Evolutionary conservation across 257 asterid species (phyloP).

Genomic region (Ilex asprella): DNA sequence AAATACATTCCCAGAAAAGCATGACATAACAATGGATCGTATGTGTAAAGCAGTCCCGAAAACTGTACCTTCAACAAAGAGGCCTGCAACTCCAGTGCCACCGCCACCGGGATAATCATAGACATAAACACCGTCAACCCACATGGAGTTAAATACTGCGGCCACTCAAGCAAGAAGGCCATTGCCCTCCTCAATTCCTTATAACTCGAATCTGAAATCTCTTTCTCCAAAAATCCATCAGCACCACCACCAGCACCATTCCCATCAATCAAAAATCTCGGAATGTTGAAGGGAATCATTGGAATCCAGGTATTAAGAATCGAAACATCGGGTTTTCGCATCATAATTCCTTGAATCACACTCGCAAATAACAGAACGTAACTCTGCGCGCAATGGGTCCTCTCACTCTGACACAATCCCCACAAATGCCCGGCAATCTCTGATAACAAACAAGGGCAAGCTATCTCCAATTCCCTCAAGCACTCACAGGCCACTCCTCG

Average conservation of each 20-base stretch:
- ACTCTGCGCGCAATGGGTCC: slow-evolving; percentile 78
- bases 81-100: slow-evolving; percentile 75
- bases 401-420: slow-evolving; percentile 73
- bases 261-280: slow-evolving; percentile 41
- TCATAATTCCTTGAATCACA: slow-evolving; percentile 40
- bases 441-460: slow-evolving; percentile 76
- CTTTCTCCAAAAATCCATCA: slow-evolving; percentile 10
- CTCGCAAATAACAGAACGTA: slow-evolving; percentile 58
- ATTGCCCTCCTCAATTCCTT: slow-evolving; percentile 78
- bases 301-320: slow-evolving; percentile 47
- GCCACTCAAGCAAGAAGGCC: slow-evolving; percentile 76
- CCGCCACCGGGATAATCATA: slow-evolving; percentile 58
- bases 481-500: slow-evolving; percentile 88
- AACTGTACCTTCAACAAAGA: slow-evolving; percentile 85
- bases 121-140: slow-evolving; percentile 72
- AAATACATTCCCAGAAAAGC: slow-evolving; percentile 55
- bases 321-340: slow-evolving; percentile 38
- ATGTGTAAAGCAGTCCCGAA: slow-evolving; percentile 70
- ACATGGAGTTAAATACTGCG: slow-evolving; percentile 57
- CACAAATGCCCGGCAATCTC: slow-evolving; percentile 60
- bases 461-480: slow-evolving; percentile 72
- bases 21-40: slow-evolving; percentile 81
- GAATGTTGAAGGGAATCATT: slow-evolving; percentile 68
- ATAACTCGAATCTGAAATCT: slow-evolving; percentile 22
- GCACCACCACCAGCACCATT: slow-evolving; percentile 17